Evolutionary conservation across 2,329 filamentous ascomycete species (phyloP).

Genomic region (Lizonia empirigonia): DNA sequence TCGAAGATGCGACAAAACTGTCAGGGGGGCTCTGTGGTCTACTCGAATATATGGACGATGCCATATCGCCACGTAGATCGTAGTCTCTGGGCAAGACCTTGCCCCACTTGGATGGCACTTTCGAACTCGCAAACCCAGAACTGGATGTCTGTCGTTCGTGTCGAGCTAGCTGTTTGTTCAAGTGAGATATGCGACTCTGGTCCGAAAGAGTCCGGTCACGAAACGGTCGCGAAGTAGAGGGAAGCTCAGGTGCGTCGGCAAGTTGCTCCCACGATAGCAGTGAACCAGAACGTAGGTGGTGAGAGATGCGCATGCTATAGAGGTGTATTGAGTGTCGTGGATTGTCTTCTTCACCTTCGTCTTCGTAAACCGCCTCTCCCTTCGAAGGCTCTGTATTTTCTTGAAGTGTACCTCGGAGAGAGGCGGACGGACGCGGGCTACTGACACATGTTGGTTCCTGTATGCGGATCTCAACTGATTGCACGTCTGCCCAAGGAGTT

Average conservation of each 20-base stretch:
- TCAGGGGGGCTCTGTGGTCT: slow-evolving; percentile 47
- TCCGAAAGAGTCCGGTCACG: slow-evolving; percentile 29
- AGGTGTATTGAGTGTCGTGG: slow-evolving; percentile 48
- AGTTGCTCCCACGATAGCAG: slow-evolving; percentile 46
- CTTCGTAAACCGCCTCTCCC: not conserved
- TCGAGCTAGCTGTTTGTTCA: slow-evolving; percentile 18
- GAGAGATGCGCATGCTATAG: slow-evolving; percentile 52
- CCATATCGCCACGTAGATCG: slow-evolving; percentile 24
- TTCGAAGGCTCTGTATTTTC: slow-evolving; percentile 12
- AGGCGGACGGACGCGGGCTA: slow-evolving; percentile 26
- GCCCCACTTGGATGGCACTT: slow-evolving; percentile 48
- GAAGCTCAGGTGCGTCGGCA: slow-evolving; percentile 27
- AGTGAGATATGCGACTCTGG: slow-evolving; percentile 24
- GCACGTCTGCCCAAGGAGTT: not conserved
- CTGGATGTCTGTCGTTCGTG: slow-evolving; percentile 43
- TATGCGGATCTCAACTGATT: slow-evolving; percentile 23
- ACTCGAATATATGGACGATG: slow-evolving; percentile 51
- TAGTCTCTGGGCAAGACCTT: slow-evolving; percentile 32
- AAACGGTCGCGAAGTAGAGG: slow-evolving; percentile 18
- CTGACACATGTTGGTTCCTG: slow-evolving; percentile 26
- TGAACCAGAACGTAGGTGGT: slow-evolving; percentile 52
- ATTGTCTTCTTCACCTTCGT: slow-evolving; percentile 22
- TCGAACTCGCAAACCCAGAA: slow-evolving; percentile 45
- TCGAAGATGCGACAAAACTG: slow-evolving; percentile 34
- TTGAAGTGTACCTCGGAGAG: slow-evolving; percentile 12